Percentiles rank a stretch among this genome's conserved stretches.
phyloP scores from a whole-genome alignment of 2,329 filamentous ascomycete species.

The Emericellopsis atlantica region DNA sequence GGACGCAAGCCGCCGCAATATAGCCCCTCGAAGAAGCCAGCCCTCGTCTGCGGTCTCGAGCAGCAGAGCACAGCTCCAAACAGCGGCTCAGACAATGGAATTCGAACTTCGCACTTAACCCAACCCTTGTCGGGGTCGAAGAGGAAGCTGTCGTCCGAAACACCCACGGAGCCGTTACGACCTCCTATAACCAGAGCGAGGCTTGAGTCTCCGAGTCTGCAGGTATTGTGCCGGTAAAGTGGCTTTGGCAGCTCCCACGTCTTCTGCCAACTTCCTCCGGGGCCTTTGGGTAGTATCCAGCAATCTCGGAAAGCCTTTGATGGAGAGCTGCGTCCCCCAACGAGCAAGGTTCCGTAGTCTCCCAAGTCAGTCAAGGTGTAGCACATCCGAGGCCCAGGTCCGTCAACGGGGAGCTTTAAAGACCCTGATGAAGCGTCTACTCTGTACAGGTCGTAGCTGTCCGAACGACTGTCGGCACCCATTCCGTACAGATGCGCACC shows the following conservation, averaged over 20 bases:
- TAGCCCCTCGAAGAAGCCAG: too few relatives aligned
- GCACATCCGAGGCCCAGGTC: constrained; percentile 45
- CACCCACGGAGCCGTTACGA: constrained; percentile 32
- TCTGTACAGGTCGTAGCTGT: constrained; percentile 38
- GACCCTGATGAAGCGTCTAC: constrained; percentile 6
- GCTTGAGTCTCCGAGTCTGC: constrained; percentile 33
- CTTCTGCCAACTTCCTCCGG: constrained; percentile 43
- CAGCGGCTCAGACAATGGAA: too few relatives aligned
- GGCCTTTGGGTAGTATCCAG: constrained; percentile 53
- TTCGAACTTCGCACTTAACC: constrained; percentile 20
- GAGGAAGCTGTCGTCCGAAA: constrained; percentile 40
- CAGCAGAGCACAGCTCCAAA: constrained; percentile 30
- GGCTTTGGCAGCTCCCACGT: constrained; percentile 54
- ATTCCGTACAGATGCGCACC: constrained; percentile 31
- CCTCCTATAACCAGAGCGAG: constrained; percentile 50
- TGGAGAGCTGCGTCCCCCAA: constrained; percentile 71
- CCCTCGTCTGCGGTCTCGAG: neutral
- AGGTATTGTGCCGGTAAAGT: constrained; percentile 63
- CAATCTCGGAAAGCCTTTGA: constrained; percentile 56
- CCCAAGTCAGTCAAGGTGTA: constrained; percentile 61
- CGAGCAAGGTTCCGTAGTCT: constrained; percentile 46
- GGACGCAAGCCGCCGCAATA: neutral
- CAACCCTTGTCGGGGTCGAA: constrained; percentile 36
- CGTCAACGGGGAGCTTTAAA: constrained; percentile 13
- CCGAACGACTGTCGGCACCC: constrained; percentile 28